Evolutionary conservation across 192 early-diverging fungal genomes (phyloP), one percentile per base, ranked within the genome.

Genomic region (Coemansia sp.): DNA sequence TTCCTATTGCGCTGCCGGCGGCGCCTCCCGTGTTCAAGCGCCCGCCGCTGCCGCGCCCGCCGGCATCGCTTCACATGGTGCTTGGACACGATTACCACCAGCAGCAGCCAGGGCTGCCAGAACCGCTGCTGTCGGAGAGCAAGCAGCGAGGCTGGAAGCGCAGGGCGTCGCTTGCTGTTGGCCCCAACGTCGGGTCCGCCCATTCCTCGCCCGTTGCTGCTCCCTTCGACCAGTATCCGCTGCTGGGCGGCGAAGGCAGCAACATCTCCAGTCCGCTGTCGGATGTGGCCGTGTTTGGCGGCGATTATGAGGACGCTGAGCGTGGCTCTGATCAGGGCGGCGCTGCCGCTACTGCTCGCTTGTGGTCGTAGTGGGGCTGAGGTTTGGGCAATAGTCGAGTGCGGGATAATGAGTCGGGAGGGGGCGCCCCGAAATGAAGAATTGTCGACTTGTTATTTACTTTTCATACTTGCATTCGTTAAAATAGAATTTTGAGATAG

Each of bases 121-220:
- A 61, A 25, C 16, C 59, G 17, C 46, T 43, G 44, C n/a, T 46
- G 6, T 45, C 67, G 7, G 57, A 2, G 13, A 38, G 55, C 5
- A 11, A 7, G 1, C 55, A 25, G 2, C 1, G 51, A 19, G 1
- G 51, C 1, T 25, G 22, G 6, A 50, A 25, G 7, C 44, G 11
- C 1, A 7, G 20, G 51, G 12, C 3, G 51, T 14, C 51, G 22
- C 51, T 54, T 54, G 51, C 20, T 54, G 75, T 83, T 2, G 80
- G 80, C 0, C 80, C 80, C 0, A 83, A 83, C 42, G 59, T 70
- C 4, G 49, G 42, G 4, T 83, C 80, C 14, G 65, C 74, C 4
- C 80, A 76, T 45, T 83, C 75, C 46, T 83, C 80, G 63, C 80
- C 80, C 4, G 63, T 43, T 0, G 25, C 42, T 37, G 32, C 32